Base-by-base conservation (phyloP, 768 basidiomycete genomes). In the Fomitopsis pulvina region DNA sequence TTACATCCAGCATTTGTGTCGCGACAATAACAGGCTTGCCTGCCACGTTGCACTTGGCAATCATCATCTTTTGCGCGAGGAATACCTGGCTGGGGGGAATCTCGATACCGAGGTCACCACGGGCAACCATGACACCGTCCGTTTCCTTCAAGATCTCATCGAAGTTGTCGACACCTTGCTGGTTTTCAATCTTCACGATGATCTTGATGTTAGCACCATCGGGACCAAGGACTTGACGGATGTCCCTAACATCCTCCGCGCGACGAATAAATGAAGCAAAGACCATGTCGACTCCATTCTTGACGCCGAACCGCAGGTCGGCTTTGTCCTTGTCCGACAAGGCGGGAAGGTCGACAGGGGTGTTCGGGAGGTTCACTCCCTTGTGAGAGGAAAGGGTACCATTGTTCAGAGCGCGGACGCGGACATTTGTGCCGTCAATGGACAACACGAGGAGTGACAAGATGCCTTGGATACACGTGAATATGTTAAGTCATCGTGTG, bases 1-100 rank as follows among this genome's bases (percentile, higher is more conserved):
- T 52, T 54, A 87, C 88, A 78, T 98, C 95, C 58, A 99, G 85
- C 95, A 99, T 99, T 70, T 99, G 95, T 12, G 96, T 99, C 9
- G 96, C 96, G 54, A 96, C 94, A 65, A 99, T 98, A 63, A 91
- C 89, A 37, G 96, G 94, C 76, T 99, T 99, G 60, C 96, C 96
- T 48, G 80, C 85, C 63, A 95, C 88, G 76, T 96, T 97, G 74
- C 93, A 96, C 75, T 98, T 98, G 52, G 95, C 83, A 60, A 98
- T 99, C 94, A 99, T 99, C 95, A 98, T 98, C 76, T 99, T 99
- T 69, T 99, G 96, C 7, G 96, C 96, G 61, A 98, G 76, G 79
- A 99, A 99, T 40, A 99, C 96, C 65, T 98, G 96, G 62, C 87
- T 89, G 39, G 96, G 92, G n/a, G 96, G 96, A 60, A 99, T 99